phyloP scores from a whole-genome alignment of 768 basidiomycete genomes.

The Suillus weaverae region DNA sequence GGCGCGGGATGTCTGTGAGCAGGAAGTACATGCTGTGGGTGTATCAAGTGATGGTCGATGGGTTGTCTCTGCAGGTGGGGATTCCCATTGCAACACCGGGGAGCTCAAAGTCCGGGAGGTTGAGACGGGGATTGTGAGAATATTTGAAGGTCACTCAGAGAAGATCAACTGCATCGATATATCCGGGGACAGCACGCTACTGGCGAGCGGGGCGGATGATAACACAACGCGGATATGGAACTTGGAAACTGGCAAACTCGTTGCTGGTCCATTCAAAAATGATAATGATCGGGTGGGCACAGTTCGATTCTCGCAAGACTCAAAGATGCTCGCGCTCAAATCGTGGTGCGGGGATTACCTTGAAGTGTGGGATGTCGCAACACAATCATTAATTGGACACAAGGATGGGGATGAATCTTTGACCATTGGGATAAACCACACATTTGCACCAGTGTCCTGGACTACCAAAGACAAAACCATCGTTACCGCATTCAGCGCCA shows the following conservation, averaged over 20 bases:
- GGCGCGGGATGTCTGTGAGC: neutral
- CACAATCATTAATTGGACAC: neutral
- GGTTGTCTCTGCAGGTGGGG: neutral
- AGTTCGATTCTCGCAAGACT: neutral
- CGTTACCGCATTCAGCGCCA: neutral
- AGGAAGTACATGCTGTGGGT: neutral
- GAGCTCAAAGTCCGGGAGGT: neutral
- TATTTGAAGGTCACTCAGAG: neutral
- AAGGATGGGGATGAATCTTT: too few relatives aligned
- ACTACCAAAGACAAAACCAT: neutral
- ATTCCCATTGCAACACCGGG: neutral
- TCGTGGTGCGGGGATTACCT: neutral
- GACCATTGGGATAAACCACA: neutral
- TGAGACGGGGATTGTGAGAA: neutral
- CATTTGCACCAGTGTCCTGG: neutral
- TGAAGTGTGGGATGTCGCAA: neutral
- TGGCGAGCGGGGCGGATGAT: neutral
- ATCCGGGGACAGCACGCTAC: conserved; percentile 9
- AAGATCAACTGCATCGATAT: neutral
- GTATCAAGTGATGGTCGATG: neutral
- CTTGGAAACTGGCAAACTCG: neutral
- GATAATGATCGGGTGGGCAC: neutral
- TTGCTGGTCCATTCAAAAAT: neutral
- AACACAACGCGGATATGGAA: neutral
- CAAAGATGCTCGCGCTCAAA: neutral